Evolutionary conservation across 495 filamentous ascomycete species (phyloP).

Genomic region (Haplographium delicatum): DNA sequence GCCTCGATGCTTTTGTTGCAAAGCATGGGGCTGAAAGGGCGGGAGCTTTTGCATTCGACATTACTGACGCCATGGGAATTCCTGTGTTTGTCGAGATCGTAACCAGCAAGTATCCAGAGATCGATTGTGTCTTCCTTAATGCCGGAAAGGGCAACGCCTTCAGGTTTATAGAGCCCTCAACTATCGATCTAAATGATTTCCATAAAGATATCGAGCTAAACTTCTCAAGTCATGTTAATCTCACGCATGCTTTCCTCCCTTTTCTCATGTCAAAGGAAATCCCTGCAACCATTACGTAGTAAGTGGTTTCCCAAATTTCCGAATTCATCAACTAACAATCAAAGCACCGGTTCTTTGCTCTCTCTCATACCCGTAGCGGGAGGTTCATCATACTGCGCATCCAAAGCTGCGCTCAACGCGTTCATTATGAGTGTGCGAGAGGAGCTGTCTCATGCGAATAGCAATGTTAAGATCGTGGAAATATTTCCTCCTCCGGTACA

Average conservation of each 20-base stretch:
- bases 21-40: slow-evolving; percentile 53
- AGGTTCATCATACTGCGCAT: slow-evolving; percentile 50
- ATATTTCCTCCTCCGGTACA: no score
- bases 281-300: no score
- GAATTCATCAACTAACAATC: slow-evolving; percentile 9
- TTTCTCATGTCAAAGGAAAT: slow-evolving; percentile 52
- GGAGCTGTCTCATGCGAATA: no score
- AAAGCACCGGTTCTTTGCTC: slow-evolving; percentile 50
- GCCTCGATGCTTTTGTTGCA: slow-evolving; percentile 55
- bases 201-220: slow-evolving; percentile 60
- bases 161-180: slow-evolving; percentile 55
- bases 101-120: slow-evolving; percentile 42
- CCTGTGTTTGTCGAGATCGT: slow-evolving; percentile 50
- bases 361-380: slow-evolving; percentile 47
- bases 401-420: slow-evolving; percentile 55
- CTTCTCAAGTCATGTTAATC: slow-evolving; percentile 57
- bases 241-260: slow-evolving; percentile 59
- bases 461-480: no score
- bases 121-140: slow-evolving; percentile 55
- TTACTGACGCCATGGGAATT: slow-evolving; percentile 56
- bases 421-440: slow-evolving; percentile 52
- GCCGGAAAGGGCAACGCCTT: slow-evolving; percentile 52
- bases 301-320: background rate
- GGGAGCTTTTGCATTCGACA: slow-evolving; percentile 53
- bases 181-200: slow-evolving; percentile 47